Evolutionary conservation across 257 asterid species (phyloP), one percentile per base, ranked within the genome.

Genomic region (Nicotiana undulata): DNA sequence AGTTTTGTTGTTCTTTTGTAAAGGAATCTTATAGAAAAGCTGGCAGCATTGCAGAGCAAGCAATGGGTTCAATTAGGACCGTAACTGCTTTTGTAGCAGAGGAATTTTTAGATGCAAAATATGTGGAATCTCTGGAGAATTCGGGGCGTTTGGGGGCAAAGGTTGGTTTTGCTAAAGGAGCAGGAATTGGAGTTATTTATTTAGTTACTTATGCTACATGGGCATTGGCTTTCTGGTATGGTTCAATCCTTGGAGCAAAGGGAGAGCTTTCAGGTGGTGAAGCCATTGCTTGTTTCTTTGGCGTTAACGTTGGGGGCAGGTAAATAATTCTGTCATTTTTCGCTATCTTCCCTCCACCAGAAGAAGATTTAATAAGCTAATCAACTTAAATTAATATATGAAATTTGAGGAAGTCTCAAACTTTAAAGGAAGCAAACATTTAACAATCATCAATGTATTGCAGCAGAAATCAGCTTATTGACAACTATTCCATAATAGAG

Each of bases 221-320:
- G 97, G 98, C 97, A n/a, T 84, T 93, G 85, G 97, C 98, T 65
- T 93, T 93, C 83, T 93, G 97, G 96, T 93, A 93, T 6, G 98
- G 98, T 32, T 87, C 97, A 66, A 84, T 92, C 82, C 84, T 93
- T 40, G 91, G 90, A 44, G 82, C 85, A 0, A 86, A 76, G 55
- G 75, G 74, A 5, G 82, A 93, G 82, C 90, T 92, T 81, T 34
- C 80, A 6, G 96, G 96, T 70, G 98, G 98, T 26, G 90, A 67
- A 49, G 98, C 98, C 81, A 92, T 93, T 76, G 95, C 98, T 31
- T 93, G 97, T 76, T 93, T 90, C 85, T 93, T 93, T 46, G 97
- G 98, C 13, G 98, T 93, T 63, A 93, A 88, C 67, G 92, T 93
- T 11, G 98, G 96, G 26, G 94, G 97, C 81, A 91, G 98, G 98